Evolutionary conservation across 768 basidiomycete species (phyloP), one percentile per base, ranked within the genome.

Genomic region (Pseudohyphozyma bogoriensis): DNA sequence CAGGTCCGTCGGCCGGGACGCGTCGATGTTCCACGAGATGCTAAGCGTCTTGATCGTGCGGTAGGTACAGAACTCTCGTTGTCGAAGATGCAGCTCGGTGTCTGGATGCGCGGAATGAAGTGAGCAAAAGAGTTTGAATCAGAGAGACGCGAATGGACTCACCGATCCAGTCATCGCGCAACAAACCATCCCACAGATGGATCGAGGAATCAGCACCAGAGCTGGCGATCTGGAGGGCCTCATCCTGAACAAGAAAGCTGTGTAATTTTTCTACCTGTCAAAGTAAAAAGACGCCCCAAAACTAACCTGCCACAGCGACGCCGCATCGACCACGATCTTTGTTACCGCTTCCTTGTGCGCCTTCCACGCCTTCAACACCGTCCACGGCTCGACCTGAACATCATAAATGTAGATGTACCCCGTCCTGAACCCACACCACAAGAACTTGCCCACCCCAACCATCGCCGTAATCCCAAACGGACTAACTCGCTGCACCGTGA

Each of bases 1-100:
- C 11, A 97, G 77, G 10, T 83, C 76, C 47, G 86, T 85, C 0
- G 93, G 92, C 66, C 85, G 83, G 5, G 85, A 83, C 1, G 90
- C 85, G 71, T 92, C 92, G 55, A 88, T 82, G 72, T 97, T 99
- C 90, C 90, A 99, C 0, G 90, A 84, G 50, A 89, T 80, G 35
- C 89, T 79, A 37, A 97, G 83, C 0, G 88, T 76, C 3, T 80
- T 85, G 60, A 95, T 75, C 24, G 84, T 77, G 24, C 89, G 81
- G 79, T 86, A 91, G 4, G 79, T 79, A 74, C 86, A 87, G 74
- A 85, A 96, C 20, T 83, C 77, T 1, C 76, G 76, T 73, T 93
- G 89, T 22, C 82, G 81, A 70, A 84, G 85, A 66, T 82, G 71
- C 3, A 97, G 75, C 63, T 87, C 85, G 40, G 82, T 78, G 56